These are phyloP conservation scores for Musa balbisiana DNA, from an alignment of 202 grass and related monocot genomes.

Conservation along the genomic window DNA sequence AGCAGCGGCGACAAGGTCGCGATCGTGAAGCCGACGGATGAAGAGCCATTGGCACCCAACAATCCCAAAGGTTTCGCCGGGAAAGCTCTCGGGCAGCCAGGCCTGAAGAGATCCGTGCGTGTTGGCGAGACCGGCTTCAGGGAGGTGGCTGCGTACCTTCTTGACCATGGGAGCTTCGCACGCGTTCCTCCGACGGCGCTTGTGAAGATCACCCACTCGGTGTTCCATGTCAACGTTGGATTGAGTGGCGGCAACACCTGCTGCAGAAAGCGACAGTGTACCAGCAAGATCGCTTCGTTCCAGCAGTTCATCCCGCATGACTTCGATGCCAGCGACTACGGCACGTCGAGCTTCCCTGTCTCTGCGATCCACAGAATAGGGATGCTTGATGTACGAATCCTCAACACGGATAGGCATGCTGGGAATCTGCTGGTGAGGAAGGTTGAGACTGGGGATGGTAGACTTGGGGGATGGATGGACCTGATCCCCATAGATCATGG, in stretches of 20 bases:
- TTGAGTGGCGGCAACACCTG: neutral
- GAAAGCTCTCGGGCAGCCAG: constrained; percentile 7
- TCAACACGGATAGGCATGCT: constrained; percentile 13
- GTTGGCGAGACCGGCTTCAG: constrained; percentile 10
- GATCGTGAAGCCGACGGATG: constrained; percentile 16
- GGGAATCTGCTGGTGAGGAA: constrained; percentile 11
- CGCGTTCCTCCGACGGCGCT: neutral
- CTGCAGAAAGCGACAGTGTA: too few species aligned
- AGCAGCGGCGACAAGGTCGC: constrained; percentile 1
- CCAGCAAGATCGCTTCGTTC: constrained; percentile 10
- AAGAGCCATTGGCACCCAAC: constrained; percentile 5
- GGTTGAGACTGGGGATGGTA: neutral
- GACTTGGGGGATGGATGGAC: constrained; percentile 4
- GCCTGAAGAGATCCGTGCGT: constrained; percentile 2
- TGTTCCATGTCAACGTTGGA: neutral
- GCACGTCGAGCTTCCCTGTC: constrained; percentile 5
- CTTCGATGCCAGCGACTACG: constrained; percentile 4
- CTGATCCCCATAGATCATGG: constrained; percentile 15
- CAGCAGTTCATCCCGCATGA: constrained; percentile 10
- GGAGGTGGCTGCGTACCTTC: constrained; percentile 7
- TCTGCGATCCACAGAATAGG: constrained; percentile 3
- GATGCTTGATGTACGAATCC: constrained; percentile 4
- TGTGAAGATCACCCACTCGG: constrained; percentile 6
- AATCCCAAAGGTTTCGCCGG: constrained; percentile 16
- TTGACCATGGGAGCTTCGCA: constrained; percentile 3